Evolutionary conservation across 148 eudicot species (phyloP).

Genomic region (Vaccinium corymbosum): DNA sequence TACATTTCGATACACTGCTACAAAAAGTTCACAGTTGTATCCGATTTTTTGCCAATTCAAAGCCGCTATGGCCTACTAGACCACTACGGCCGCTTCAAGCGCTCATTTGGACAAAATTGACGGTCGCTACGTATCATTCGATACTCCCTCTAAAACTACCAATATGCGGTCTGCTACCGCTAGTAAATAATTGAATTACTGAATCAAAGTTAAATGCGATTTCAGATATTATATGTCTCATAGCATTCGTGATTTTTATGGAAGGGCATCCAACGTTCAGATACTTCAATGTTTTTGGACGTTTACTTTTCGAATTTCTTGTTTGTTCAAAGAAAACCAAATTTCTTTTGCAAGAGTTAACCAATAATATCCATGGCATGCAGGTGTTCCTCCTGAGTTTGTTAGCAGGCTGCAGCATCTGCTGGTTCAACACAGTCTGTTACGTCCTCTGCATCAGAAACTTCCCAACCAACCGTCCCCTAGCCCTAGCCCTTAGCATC

Average conservation of each 20-base stretch:
- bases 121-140: no score
- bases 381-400: conserved; percentile 64
- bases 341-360: no score
- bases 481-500: conserved; percentile 70
- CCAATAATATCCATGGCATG: conserved; percentile 22
- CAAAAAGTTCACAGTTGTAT: no score
- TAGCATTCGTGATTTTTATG: neutral
- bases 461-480: conserved; percentile 54
- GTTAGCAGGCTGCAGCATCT: conserved; percentile 80
- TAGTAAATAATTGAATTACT: neutral
- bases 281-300: neutral
- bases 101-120: no score
- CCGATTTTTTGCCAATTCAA: no score
- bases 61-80: no score
- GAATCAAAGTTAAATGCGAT: neutral
- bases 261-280: neutral
- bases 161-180: no score
- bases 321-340: no score
- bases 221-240: neutral
- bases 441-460: conserved; percentile 72
- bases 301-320: neutral
- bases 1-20: no score
- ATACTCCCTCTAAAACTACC: no score
- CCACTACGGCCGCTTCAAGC: no score
- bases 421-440: conserved; percentile 95